A percentile compares a stretch with the other conserved stretches of the same genome.
These are phyloP conservation scores for Crithidia brevicula DNA, from an alignment of 208 protist genomes.

Conservation along the genomic window DNA sequence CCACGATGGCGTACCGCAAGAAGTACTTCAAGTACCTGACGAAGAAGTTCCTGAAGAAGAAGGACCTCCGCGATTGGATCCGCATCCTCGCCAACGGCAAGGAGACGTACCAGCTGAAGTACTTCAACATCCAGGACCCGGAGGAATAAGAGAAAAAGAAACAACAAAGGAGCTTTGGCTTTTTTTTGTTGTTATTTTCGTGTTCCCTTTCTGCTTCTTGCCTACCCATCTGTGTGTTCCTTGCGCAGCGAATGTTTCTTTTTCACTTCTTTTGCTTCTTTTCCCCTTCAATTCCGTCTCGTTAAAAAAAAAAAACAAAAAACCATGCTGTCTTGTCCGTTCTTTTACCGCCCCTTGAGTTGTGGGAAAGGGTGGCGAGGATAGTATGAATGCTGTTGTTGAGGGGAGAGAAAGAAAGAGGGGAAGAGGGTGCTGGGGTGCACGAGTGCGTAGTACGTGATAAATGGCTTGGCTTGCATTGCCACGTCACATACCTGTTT, in stretches of 20 bases:
- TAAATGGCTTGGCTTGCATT: not conserved
- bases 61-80: constrained; percentile 98
- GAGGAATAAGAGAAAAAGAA: constrained; percentile 79
- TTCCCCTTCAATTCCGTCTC: too few species aligned
- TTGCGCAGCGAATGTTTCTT: too few species aligned
- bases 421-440: not conserved
- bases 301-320: too few species aligned
- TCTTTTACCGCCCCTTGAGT: too few species aligned
- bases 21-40: constrained; percentile 99
- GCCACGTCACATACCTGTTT: not conserved
- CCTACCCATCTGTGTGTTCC: too few species aligned
- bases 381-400: not conserved
- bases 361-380: too few species aligned
- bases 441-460: constrained; percentile 1
- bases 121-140: constrained; percentile 98
- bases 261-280: too few species aligned
- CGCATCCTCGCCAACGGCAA: constrained; percentile 96
- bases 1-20: constrained; percentile 97
- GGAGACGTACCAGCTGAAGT: constrained; percentile 97
- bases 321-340: too few species aligned
- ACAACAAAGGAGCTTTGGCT: constrained; percentile 16
- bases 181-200: not conserved
- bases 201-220: not conserved
- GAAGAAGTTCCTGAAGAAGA: constrained; percentile 99
- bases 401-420: not conserved